Conservation (phyloP, 2,329 filamentous ascomycete genomes). For the Pseudopyricularia cyperi region DNA sequence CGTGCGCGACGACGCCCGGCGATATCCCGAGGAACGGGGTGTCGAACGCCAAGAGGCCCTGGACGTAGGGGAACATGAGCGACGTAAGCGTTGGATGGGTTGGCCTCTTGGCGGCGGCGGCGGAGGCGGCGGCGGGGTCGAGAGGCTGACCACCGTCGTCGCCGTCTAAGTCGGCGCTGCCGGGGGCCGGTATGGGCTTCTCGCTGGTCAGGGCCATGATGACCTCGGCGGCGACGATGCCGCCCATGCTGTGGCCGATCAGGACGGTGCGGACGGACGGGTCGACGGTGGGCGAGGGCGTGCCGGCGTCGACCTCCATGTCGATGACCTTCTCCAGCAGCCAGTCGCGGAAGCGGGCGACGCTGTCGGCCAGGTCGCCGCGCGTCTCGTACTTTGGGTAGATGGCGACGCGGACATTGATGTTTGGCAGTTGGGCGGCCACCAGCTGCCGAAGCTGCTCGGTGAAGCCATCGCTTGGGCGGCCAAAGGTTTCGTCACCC, state of each 20-base stretch:
- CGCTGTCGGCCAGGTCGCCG: slow-evolving; percentile 59
- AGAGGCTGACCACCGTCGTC: slow-evolving; percentile 16
- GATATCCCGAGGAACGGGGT: slow-evolving; percentile 81
- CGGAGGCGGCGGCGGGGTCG: slow-evolving; percentile 19
- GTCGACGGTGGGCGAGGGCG: slow-evolving; percentile 73
- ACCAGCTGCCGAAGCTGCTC: slow-evolving; percentile 54
- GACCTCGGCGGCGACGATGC: slow-evolving; percentile 87
- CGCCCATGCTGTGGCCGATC: slow-evolving; percentile 81
- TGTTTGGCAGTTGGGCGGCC: slow-evolving; percentile 51
- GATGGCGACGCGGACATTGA: slow-evolving; percentile 54
- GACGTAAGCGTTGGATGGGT: slow-evolving; percentile 29
- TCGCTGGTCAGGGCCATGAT: slow-evolving; percentile 57
- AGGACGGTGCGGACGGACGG: slow-evolving; percentile 73
- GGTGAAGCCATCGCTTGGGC: slow-evolving; percentile 48
- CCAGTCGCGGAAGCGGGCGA: slow-evolving; percentile 65
- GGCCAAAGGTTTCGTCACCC: slow-evolving; percentile 64
- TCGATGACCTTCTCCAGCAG: slow-evolving; percentile 89
- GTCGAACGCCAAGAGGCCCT: slow-evolving; percentile 84
- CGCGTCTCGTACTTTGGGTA: slow-evolving; percentile 77
- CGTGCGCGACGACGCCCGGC: slow-evolving; percentile 71
- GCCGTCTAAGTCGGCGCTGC: slow-evolving; percentile 14
- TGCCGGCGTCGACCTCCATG: slow-evolving; percentile 70
- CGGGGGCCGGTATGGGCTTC: slow-evolving; percentile 27
- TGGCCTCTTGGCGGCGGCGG: slow-evolving; percentile 19
- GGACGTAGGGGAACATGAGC: slow-evolving; percentile 88